A percentile compares a stretch with the other conserved stretches of the same genome.
Evolutionary conservation across 2,329 filamentous ascomycete genomes (phyloP).

Genomic region (Aspergillus thermomutatus): DNA sequence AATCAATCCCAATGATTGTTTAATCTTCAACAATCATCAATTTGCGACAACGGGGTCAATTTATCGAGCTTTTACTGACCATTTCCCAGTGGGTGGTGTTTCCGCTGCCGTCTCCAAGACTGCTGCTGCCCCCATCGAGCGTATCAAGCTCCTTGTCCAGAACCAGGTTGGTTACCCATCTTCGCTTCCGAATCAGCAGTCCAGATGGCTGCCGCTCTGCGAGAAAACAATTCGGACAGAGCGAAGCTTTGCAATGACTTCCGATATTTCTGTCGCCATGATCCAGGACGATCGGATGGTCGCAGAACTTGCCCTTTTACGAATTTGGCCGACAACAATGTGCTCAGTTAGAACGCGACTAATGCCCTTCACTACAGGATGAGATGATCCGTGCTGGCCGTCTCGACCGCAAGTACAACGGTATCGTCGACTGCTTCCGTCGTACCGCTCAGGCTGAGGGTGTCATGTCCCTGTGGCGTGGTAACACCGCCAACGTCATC

Average conservation of each 20-base stretch:
- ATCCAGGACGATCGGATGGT: not conserved
- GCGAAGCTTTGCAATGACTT: not conserved
- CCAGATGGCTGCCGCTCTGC: not conserved
- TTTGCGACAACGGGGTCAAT: not conserved
- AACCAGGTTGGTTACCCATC: constrained; percentile 77
- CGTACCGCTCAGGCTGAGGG: constrained; percentile 89
- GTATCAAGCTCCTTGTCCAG: constrained; percentile 99
- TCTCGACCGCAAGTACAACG: constrained; percentile 95
- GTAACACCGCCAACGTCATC: constrained; percentile 99
- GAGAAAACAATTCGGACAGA: not conserved
- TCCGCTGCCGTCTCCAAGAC: constrained; percentile 99
- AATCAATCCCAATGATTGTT: constrained; percentile 1
- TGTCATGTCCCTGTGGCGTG: constrained; percentile 94
- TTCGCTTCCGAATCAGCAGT: not conserved
- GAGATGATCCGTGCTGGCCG: constrained; percentile 99
- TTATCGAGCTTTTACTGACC: constrained; percentile 38
- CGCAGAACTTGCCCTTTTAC: constrained; percentile 9
- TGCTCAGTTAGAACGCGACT: not conserved
- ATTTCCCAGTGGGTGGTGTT: constrained; percentile 89
- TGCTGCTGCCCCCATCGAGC: constrained; percentile 98
- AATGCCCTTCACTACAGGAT: constrained; percentile 61
- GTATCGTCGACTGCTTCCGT: constrained; percentile 92
- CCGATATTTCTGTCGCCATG: not conserved
- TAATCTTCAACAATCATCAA: constrained; percentile 8
- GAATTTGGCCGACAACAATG: not conserved